phyloP scores from a whole-genome alignment of 805 yeast species.

The Cyberlindnera xylosilytica region DNA sequence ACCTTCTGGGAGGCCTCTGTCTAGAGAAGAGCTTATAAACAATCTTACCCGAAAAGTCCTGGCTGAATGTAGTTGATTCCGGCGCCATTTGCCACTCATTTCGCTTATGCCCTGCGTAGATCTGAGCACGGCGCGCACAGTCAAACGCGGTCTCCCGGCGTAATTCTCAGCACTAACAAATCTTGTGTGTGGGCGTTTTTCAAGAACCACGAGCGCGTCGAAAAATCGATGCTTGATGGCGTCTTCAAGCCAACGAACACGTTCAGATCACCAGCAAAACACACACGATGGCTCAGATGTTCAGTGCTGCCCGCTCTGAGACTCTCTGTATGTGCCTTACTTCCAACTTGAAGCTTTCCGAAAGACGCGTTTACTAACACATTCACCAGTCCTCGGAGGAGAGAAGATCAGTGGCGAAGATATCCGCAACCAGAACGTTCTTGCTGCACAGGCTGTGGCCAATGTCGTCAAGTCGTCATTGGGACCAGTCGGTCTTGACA shows the following conservation, averaged over 20 bases:
- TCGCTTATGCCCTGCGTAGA: too few relatives aligned
- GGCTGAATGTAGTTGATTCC: too few relatives aligned
- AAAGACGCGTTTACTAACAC: conserved; percentile 1
- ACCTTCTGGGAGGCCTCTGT: too few relatives aligned
- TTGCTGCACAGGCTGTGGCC: conserved; percentile 98
- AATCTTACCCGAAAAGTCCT: too few relatives aligned
- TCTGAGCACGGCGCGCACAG: conserved; percentile 3
- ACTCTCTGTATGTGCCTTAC: conserved; percentile 58
- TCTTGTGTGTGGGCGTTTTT: not conserved
- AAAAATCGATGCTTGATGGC: too few relatives aligned
- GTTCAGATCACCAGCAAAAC: not conserved
- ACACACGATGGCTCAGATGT: conserved; percentile 53
- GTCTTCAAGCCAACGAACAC: too few relatives aligned
- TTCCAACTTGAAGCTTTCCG: not conserved
- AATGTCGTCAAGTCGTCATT: conserved; percentile 93
- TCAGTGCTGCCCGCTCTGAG: conserved; percentile 81
- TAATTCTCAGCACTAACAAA: conserved; percentile 19
- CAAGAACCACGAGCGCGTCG: conserved; percentile 1
- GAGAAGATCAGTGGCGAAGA: conserved; percentile 96
- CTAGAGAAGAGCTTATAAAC: too few relatives aligned
- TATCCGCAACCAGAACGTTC: conserved; percentile 90
- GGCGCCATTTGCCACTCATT: too few relatives aligned
- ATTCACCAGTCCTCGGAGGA: conserved; percentile 70
- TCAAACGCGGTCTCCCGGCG: conserved; percentile 4
- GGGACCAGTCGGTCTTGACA: conserved; percentile 98